A percentile compares a stretch with the other conserved stretches of the same genome.
phyloP scores from a whole-genome alignment of 2,329 filamentous ascomycete species.

The Penicillium polonicum region DNA sequence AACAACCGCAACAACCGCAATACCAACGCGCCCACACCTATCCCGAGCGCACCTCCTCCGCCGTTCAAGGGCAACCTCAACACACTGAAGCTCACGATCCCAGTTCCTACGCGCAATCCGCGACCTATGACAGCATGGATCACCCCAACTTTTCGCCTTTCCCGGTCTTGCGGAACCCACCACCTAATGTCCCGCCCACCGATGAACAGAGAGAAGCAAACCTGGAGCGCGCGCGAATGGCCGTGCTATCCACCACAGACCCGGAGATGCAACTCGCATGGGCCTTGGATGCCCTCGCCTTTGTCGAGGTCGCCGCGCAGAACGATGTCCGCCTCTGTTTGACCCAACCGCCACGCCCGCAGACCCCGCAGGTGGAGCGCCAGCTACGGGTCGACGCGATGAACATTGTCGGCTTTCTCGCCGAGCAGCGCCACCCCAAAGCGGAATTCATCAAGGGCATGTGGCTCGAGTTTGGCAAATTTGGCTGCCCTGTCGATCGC shows the following conservation, averaged over 20 bases:
- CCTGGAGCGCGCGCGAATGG: slow-evolving; percentile 76
- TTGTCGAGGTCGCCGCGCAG: slow-evolving; percentile 80
- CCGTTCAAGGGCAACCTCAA: slow-evolving; percentile 29
- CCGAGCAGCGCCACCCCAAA: slow-evolving; percentile 87
- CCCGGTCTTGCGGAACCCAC: slow-evolving; percentile 73
- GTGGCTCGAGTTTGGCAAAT: slow-evolving; percentile 98
- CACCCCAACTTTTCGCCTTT: slow-evolving; percentile 87
- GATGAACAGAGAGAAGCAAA: slow-evolving; percentile 93
- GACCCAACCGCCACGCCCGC: slow-evolving; percentile 61
- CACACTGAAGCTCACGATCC: slow-evolving; percentile 33
- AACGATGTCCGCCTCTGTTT: slow-evolving; percentile 67
- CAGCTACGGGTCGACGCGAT: slow-evolving; percentile 84
- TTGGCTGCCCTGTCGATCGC: slow-evolving; percentile 85
- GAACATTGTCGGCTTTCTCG: slow-evolving; percentile 86
- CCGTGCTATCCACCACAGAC: slow-evolving; percentile 89
- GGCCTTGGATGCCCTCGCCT: slow-evolving; percentile 88
- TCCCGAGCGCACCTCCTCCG: slow-evolving; percentile 40
- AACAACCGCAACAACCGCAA: slow-evolving; percentile 30
- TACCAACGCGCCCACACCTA: slow-evolving; percentile 32
- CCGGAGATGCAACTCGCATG: slow-evolving; percentile 95
- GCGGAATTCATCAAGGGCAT: slow-evolving; percentile 92
- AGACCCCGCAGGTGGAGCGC: slow-evolving; percentile 84
- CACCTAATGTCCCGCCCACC: slow-evolving; percentile 85
- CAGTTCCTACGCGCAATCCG: slow-evolving; percentile 52
- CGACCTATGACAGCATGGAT: slow-evolving; percentile 50